phyloP scores from a whole-genome alignment of 768 basidiomycete genomes.

The Cubamyces lactineus region DNA sequence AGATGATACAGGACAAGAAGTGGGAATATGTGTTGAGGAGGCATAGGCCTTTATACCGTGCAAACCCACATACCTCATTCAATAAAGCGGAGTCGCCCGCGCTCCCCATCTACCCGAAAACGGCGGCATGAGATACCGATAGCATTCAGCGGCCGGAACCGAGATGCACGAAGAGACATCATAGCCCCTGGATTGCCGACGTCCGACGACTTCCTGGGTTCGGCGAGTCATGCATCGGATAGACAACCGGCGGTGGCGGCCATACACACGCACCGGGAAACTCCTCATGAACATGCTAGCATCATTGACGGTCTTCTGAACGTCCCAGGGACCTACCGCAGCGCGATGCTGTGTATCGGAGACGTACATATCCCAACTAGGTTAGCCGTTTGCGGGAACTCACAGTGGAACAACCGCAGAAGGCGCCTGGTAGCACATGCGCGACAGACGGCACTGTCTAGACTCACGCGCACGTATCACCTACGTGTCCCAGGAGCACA shows the following conservation, averaged over 20 bases:
- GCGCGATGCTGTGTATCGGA: too few relatives aligned
- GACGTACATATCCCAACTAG: too few relatives aligned
- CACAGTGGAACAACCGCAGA: not conserved
- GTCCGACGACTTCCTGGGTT: conserved; percentile 11
- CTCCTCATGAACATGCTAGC: too few relatives aligned
- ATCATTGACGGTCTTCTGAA: too few relatives aligned
- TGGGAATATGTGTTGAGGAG: not conserved
- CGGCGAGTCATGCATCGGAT: not conserved
- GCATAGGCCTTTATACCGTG: conserved; percentile 7
- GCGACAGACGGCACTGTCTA: not conserved
- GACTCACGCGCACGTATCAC: not conserved
- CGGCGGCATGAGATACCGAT: conserved; percentile 12
- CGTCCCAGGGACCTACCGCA: too few relatives aligned
- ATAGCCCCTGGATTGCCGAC: conserved; percentile 19
- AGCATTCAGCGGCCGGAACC: conserved; percentile 12
- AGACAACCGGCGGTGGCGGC: not conserved
- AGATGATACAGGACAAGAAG: not conserved
- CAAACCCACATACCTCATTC: conserved; percentile 11
- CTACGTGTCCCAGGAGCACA: too few relatives aligned
- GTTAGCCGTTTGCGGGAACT: too few relatives aligned
- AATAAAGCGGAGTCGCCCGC: not conserved
- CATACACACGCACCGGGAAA: not conserved
- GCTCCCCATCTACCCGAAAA: conserved; percentile 9
- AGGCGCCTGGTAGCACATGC: not conserved
- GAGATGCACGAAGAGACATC: conserved; percentile 12